A percentile compares a stretch with the other conserved stretches of the same genome.
Evolutionary conservation across 2,329 filamentous ascomycete species (phyloP).

Genomic region (Sporothrix brasiliensis): DNA sequence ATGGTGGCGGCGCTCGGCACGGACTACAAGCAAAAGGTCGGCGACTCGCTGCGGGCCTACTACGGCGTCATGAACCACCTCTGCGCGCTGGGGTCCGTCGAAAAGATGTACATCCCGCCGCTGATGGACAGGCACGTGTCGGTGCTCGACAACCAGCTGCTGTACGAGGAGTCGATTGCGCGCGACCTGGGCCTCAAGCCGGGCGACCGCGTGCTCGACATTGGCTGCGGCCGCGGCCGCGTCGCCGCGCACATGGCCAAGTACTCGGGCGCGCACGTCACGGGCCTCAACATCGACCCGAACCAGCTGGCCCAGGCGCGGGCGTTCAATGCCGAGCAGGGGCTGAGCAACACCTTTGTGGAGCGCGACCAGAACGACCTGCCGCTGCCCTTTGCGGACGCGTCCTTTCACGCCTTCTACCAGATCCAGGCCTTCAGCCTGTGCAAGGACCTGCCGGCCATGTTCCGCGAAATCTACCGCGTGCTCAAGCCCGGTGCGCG

Average conservation of each 20-base stretch:
- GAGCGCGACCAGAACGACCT: constrained; percentile 56
- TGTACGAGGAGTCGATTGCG: constrained; percentile 56
- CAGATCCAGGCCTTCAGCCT: constrained; percentile 61
- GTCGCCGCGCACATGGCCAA: constrained; percentile 58
- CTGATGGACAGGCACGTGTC: constrained; percentile 55
- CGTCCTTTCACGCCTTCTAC: constrained; percentile 56
- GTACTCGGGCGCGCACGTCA: constrained; percentile 51
- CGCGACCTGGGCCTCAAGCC: constrained; percentile 50
- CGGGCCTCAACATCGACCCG: constrained; percentile 58
- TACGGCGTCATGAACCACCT: constrained; percentile 59
- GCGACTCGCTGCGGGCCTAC: constrained; percentile 55
- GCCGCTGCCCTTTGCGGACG: constrained; percentile 54
- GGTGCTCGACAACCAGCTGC: constrained; percentile 56
- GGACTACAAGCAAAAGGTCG: constrained; percentile 54
- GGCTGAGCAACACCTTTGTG: constrained; percentile 52
- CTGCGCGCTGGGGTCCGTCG: constrained; percentile 58
- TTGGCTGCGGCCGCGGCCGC: constrained; percentile 57
- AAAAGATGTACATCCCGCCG: constrained; percentile 62
- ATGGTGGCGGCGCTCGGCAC: constrained; percentile 54
- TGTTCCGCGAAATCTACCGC: constrained; percentile 54
- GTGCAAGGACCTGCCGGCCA: constrained; percentile 52
- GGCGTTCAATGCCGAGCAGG: constrained; percentile 49
- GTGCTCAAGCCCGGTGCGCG: constrained; percentile 55
- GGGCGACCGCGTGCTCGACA: constrained; percentile 54
- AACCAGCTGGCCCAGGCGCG: constrained; percentile 54